Percentiles rank a stretch among this genome's conserved stretches.
Evolutionary conservation across 1,139 yeast species (phyloP).

Genomic region (Zygosaccharomyces pseudobailii): DNA sequence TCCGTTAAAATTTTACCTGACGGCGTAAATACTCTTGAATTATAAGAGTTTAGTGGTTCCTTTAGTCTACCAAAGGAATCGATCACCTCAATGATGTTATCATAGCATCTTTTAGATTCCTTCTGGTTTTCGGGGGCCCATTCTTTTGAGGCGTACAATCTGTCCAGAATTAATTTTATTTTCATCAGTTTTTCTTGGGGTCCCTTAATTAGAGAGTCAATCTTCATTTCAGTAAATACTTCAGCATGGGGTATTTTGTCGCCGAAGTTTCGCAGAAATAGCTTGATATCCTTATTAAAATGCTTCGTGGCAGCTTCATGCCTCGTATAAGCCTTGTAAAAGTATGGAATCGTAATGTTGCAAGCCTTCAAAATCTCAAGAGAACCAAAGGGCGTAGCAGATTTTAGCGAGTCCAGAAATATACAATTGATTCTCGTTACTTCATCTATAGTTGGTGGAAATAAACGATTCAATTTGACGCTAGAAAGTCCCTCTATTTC

Average conservation of each 20-base stretch:
- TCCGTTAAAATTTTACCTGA: slow-evolving; percentile 85
- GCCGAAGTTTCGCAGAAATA: slow-evolving; percentile 32
- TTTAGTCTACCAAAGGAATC: slow-evolving; percentile 73
- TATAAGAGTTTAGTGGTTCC: slow-evolving; percentile 40
- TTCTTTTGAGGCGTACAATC: slow-evolving; percentile 44
- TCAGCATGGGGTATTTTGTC: slow-evolving; percentile 25
- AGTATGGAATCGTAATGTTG: slow-evolving; percentile 77
- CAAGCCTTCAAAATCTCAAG: slow-evolving; percentile 74
- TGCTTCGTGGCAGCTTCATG: slow-evolving; percentile 86
- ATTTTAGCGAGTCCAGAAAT: slow-evolving; percentile 65
- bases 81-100: slow-evolving; percentile 58
- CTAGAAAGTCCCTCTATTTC: slow-evolving; percentile 49
- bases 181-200: slow-evolving; percentile 64
- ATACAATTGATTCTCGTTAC: slow-evolving; percentile 84
- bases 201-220: slow-evolving; percentile 67
- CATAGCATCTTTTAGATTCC: slow-evolving; percentile 43
- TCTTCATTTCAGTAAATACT: slow-evolving; percentile 49
- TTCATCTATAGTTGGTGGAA: slow-evolving; percentile 95
- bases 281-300: slow-evolving; percentile 39
- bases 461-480: slow-evolving; percentile 63
- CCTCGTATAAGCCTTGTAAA: slow-evolving; percentile 85
- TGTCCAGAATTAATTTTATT: slow-evolving; percentile 58
- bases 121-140: slow-evolving; percentile 31
- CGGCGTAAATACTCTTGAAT: slow-evolving; percentile 76
- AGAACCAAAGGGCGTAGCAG: slow-evolving; percentile 63